Base-by-base conservation (phyloP, 208 protist species). In the Vickermania ingenoplastis region DNA sequence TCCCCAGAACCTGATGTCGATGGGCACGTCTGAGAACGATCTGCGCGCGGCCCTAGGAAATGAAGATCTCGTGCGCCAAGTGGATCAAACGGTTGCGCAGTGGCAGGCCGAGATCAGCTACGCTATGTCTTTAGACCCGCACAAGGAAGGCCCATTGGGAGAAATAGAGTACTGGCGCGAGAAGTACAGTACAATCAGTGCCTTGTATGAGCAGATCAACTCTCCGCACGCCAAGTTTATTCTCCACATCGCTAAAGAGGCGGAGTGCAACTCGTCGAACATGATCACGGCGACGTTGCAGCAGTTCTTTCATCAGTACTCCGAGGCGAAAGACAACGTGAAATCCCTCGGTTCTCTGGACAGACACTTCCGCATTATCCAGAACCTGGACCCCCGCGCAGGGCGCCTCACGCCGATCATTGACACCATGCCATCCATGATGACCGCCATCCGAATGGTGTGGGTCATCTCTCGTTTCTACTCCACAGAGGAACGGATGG, bases 401-500 rank as follows among this genome's bases (percentile, higher is more conserved):
- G 74, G 76, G 41, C 94, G 84, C 29, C 75, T 99, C 50, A 73
- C 86, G 71, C 89, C 95, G 50, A 98, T 99, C 62, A 92, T 94
- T 61, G 97, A 99, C 68, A 97, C 95, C 1, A 68, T 99, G 4
- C 92, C 96, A 21, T 97, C 95, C 14, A 98, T 99, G 94, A 98
- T 99, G 92, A 98, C 94, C 51, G 96, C 95, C 3, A 85, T 99
- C 28, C 89, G 97, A 28, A 99, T 99, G 97, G 97, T 99, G 45
- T 99, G 98, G 98, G 97, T 99, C 68, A 99, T 99, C 70, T 99
- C 97, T 21, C 79, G 97, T 53, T 97, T 99, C 80, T 99, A 99
- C 85, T 99, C 98, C 73, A 98, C 92, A 3, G 97, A 99, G 73
- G 96, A 99, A 65, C 79, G 94, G 22, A 99, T 99, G 97, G 89